Evolutionary conservation across 1,139 yeast species (phyloP), one percentile per base, ranked within the genome.

Genomic region (Arxiozyma telluris): DNA sequence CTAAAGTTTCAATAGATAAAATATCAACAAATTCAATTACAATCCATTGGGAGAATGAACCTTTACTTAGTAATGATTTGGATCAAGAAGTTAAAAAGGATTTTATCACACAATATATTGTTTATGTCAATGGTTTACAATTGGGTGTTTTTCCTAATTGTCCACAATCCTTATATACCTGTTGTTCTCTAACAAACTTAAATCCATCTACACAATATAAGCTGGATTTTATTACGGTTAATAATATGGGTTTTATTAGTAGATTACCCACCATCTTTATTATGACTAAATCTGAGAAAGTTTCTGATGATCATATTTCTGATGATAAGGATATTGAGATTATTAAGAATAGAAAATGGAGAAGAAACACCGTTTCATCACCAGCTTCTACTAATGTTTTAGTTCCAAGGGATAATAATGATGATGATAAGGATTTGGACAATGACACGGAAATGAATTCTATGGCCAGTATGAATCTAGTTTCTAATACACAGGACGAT

Each of bases 181-280:
- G 75, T 50, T 74, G 79, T 51, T 68, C 72, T 20, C 64, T 83
- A 41, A 71, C 73, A 15, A 76, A 76, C 4, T 65, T 83, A 52
- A 58, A 64, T 17, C 76, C 82, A 0, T 76, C 76, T 51, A 72
- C 74, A 15, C 73, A 73, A 55, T 83, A 83, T 65, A 78, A 79
- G 57, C 66, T 83, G 12, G 83, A 82, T 57, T 72, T 83, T 20
- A 73, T 82, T 20, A 81, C 86, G 0, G 78, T 81, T 45, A 76
- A 76, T 58, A 64, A 65, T 57, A 67, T 73, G 41, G 76, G 77
- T 7, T 79, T 73, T 61, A 71, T 76, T 58, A 74, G 79, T 25
- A 76, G 74, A 58, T 70, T 77, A 49, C 73, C 74, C 9, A 70
- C 81, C 0, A 67, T 77, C 7, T 75, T 69, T 58, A 71, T 77